Evolutionary conservation across 805 yeast genomes (phyloP), one percentile per base, ranked within the genome.

Genomic region (Yamadazyma scolyti): DNA sequence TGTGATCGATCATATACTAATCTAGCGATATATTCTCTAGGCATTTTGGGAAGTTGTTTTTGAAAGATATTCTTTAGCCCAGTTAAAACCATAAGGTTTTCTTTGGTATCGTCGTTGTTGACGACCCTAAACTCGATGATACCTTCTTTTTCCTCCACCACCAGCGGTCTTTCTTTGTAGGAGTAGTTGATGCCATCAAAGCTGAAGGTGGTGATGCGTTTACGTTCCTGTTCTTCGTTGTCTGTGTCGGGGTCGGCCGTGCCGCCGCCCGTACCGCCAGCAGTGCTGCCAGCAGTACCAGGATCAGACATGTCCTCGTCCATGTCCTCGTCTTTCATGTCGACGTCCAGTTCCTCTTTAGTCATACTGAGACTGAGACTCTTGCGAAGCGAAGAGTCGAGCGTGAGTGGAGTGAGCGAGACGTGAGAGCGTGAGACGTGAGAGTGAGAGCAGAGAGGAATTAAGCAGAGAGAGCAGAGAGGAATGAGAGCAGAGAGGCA

Each of bases 41-140:
- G 99, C 99, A 93, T 93, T 59, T 93, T 90, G 2, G 99, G 99
- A 41, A 93, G 71, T 61, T 93, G 99, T 50, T 89, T 89, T 55
- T 93, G 98, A 57, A 93, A 93, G 43, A 93, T 90, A 54, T 90
- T 93, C 59, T 93, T 93, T 40, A 93, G 61, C 1, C 99, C 99
- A 0, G 97, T 93, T 40, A 93, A 65, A 29, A 93, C 90, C 70
- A 93, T 86, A 67, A 93, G 66, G 55, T 76, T 86, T 48, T 93
- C 98, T 39, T 73, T 72, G 2, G 88, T 71, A 51, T 88, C 86
- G 55, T 93, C 97, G 61, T 93, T 90, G 58, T 93, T 93, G 16
- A 93, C 99, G 19, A 93, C 99, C 34, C 97, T 70, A 50, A 93
- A 90, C 56, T 90, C 96, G 38, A 93, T 93, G 45, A 82, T 79